phyloP scores from a whole-genome alignment of 1,284 basidiomycete species.

The Ganoderma boninense region DNA sequence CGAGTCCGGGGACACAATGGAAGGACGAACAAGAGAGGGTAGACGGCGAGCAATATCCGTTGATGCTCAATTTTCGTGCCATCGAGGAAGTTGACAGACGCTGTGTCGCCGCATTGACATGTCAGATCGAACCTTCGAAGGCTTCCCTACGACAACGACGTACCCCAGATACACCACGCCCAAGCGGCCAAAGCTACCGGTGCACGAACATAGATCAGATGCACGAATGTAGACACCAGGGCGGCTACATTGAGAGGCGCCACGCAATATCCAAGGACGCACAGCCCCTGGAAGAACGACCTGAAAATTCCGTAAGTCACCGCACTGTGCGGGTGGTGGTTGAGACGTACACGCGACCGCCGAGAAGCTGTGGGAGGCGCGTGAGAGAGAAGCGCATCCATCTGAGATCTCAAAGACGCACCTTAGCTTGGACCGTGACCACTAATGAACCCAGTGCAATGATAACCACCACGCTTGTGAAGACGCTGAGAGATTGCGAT shows the following conservation, averaged over 20 bases:
- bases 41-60: slow-evolving; percentile 89
- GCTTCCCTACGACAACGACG: slow-evolving; percentile 35
- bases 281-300: slow-evolving; percentile 95
- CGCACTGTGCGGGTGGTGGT: not conserved
- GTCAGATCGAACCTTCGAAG: slow-evolving; percentile 17
- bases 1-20: not conserved
- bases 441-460: slow-evolving; percentile 89
- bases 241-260: slow-evolving; percentile 92
- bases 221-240: slow-evolving; percentile 86
- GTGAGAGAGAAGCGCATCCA: slow-evolving; percentile 13
- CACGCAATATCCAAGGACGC: slow-evolving; percentile 91
- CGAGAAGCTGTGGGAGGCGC: slow-evolving; percentile 69
- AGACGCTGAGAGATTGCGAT: slow-evolving; percentile 86
- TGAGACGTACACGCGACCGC: slow-evolving; percentile 85
- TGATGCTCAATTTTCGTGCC: slow-evolving; percentile 92
- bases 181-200: slow-evolving; percentile 87
- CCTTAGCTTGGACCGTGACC: slow-evolving; percentile 94
- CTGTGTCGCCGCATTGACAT: slow-evolving; percentile 49
- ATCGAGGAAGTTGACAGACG: slow-evolving; percentile 93
- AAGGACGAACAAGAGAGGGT: slow-evolving; percentile 81
- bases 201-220: slow-evolving; percentile 84
- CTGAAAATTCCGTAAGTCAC: slow-evolving; percentile 49
- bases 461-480: slow-evolving; percentile 92
- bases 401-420: slow-evolving; percentile 32
- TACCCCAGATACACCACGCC: slow-evolving; percentile 97